A percentile compares a stretch with the other conserved stretches of the same genome.
Evolutionary conservation across 2,329 filamentous ascomycete genomes (phyloP).

Genomic region (Paecilomyces variotii): DNA sequence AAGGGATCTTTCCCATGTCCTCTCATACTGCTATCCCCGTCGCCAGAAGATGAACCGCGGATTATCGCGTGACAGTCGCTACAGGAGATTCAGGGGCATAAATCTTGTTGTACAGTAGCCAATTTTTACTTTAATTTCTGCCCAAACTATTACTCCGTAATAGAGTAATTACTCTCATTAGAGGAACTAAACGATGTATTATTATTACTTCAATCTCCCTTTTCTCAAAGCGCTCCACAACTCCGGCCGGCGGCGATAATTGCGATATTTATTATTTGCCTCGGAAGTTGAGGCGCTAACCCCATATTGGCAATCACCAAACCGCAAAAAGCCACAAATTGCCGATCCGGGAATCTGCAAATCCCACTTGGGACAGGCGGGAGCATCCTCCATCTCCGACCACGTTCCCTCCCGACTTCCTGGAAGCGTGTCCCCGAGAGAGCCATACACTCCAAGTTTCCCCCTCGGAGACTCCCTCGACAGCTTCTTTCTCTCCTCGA

Average conservation of each 20-base stretch:
- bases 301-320: background rate
- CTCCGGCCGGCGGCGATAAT: background rate
- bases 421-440: conserved; percentile 9
- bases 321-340: conserved; percentile 13
- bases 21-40: too few relatives aligned
- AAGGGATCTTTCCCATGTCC: too few relatives aligned
- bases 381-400: conserved; percentile 17
- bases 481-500: conserved; percentile 1
- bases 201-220: background rate
- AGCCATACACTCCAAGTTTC: conserved; percentile 5
- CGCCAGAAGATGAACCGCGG: too few relatives aligned
- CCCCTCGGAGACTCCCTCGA: conserved; percentile 7
- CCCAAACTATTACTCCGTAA: too few relatives aligned
- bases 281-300: background rate
- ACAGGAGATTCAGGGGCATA: too few relatives aligned
- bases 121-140: too few relatives aligned
- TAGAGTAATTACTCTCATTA: too few relatives aligned
- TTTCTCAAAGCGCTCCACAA: background rate
- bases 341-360: conserved; percentile 22
- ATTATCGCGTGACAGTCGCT: too few relatives aligned
- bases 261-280: background rate
- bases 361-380: conserved; percentile 23
- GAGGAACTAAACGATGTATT: too few relatives aligned
- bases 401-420: conserved; percentile 29
- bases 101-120: too few relatives aligned